Evolutionary conservation across 306 rosid genomes (phyloP).

Genomic region (Betula pendula): DNA sequence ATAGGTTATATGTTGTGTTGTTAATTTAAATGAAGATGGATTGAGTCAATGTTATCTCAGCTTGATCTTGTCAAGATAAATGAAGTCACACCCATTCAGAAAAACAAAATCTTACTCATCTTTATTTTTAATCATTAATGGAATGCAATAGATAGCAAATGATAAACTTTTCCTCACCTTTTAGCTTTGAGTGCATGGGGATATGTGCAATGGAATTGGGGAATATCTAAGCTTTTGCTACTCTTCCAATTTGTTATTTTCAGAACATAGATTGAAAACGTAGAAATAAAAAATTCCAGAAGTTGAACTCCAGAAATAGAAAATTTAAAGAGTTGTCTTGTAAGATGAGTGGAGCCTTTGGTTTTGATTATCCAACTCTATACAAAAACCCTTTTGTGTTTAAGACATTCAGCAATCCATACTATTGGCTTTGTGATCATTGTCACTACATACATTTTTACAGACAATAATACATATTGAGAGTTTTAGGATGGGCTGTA

Average conservation of each 20-base stretch:
- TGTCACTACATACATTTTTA: not conserved
- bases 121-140: not conserved
- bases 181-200: not conserved
- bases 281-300: not conserved
- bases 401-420: too few relatives aligned
- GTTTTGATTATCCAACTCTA: slow-evolving; percentile 5
- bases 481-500: too few relatives aligned
- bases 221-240: not conserved
- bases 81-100: not conserved
- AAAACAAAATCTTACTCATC: not conserved
- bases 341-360: not conserved
- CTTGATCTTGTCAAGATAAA: not conserved
- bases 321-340: not conserved
- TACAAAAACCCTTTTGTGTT: not conserved
- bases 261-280: not conserved
- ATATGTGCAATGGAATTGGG: not conserved
- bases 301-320: not conserved
- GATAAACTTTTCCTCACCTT: not conserved
- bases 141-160: not conserved
- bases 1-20: not conserved
- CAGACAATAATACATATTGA: too few relatives aligned
- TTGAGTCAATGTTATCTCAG: not conserved
- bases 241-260: not conserved
- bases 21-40: not conserved
- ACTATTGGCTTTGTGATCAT: not conserved